Conservation (phyloP, 768 basidiomycete genomes). For the Xanthoconium purpureum region DNA sequence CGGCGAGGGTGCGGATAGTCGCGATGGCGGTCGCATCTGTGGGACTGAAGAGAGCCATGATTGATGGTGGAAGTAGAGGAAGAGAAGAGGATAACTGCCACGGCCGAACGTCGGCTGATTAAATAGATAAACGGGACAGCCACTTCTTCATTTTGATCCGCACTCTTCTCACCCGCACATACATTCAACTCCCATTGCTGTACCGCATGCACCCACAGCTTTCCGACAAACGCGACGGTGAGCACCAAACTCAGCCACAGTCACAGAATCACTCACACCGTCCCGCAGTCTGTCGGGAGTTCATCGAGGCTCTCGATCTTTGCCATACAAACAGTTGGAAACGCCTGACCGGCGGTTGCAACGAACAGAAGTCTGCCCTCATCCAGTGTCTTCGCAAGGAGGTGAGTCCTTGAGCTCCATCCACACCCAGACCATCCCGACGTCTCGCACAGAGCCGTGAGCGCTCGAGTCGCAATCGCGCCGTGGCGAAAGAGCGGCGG, state of each 20-base stretch:
- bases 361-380: constrained; percentile 61
- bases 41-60: constrained; percentile 40
- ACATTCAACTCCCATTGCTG: not conserved
- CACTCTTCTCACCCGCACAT: not conserved
- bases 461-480: constrained; percentile 58
- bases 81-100: constrained; percentile 1
- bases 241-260: constrained; percentile 4
- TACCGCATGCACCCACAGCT: constrained; percentile 64
- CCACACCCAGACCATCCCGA: not conserved
- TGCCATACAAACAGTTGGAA: constrained; percentile 67
- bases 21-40: constrained; percentile 60
- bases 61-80: constrained; percentile 10
- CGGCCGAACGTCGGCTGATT: not conserved
- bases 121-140: constrained; percentile 6
- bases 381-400: constrained; percentile 70
- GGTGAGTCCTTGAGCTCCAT: constrained; percentile 39
- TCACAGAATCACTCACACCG: constrained; percentile 4
- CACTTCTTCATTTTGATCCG: not conserved
- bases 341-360: constrained; percentile 68
- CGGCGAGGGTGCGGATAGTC: constrained; percentile 74
- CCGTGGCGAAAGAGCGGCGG: constrained; percentile 54
- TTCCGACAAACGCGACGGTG: constrained; percentile 62
- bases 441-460: constrained; percentile 48
- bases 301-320: constrained; percentile 71
- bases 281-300: constrained; percentile 63